Percentiles rank a stretch among this genome's conserved stretches.
These are phyloP conservation scores for Porcisia hertigi DNA, from an alignment of 208 protist genomes.

Conservation along the genomic window DNA sequence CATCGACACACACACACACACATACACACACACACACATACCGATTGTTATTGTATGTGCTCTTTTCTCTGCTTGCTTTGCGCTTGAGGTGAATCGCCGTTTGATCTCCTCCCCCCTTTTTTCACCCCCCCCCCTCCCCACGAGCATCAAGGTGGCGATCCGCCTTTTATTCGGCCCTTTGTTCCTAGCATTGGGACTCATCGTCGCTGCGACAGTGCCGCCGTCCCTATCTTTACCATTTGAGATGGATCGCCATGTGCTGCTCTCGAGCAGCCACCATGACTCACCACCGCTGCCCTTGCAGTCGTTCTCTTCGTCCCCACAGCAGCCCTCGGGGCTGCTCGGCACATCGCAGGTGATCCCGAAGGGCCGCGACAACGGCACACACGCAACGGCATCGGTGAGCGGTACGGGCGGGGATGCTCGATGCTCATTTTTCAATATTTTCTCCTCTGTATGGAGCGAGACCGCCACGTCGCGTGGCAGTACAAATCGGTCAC, in stretches of 20 bases:
- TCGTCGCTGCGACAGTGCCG: not conserved
- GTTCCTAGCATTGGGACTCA: not conserved
- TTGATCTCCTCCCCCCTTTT: not conserved
- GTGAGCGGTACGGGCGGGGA: conserved; percentile 11
- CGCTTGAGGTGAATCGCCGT: not conserved
- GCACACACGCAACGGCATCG: not conserved
- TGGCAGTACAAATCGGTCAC: not conserved
- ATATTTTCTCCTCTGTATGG: conserved; percentile 19
- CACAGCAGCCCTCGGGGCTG: not conserved
- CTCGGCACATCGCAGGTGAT: not conserved
- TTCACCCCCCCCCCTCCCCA: not conserved
- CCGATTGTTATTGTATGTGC: not conserved
- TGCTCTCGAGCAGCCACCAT: conserved; percentile 11
- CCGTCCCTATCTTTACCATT: not conserved
- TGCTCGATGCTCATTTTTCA: conserved; percentile 18
- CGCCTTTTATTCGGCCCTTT: not conserved
- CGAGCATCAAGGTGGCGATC: not conserved
- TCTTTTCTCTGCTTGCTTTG: not conserved
- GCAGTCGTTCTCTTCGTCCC: not conserved
- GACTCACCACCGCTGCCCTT: too few species aligned
- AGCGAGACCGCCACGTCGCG: conserved; percentile 1
- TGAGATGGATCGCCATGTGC: conserved; percentile 11
- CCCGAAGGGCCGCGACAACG: conserved; percentile 12
- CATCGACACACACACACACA: too few species aligned
- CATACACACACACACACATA: not conserved